phyloP scores from a whole-genome alignment of 257 asterid genomes.

The Solanum microdontum region DNA sequence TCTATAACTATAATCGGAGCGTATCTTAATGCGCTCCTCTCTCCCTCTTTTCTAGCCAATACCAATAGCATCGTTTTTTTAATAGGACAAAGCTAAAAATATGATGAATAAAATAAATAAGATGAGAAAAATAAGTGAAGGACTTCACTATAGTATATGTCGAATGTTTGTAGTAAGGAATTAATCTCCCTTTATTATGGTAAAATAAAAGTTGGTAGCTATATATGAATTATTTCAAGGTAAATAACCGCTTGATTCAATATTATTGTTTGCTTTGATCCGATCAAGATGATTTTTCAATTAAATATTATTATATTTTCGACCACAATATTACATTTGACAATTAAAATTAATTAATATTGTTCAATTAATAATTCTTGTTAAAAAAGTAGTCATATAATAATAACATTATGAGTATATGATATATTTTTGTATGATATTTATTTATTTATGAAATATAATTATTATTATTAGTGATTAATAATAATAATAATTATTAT shows the following conservation, averaged over 20 bases:
- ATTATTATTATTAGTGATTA: background rate
- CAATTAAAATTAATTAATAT: background rate
- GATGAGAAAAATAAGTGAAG: background rate
- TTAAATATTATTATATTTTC: background rate
- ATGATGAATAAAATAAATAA: no score
- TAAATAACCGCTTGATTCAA: rapidly evolving
- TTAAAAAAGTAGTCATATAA: background rate
- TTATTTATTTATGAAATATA: background rate
- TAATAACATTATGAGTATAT: no score
- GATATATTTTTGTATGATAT: background rate
- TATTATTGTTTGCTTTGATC: background rate
- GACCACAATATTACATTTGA: background rate
- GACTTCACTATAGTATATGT: background rate
- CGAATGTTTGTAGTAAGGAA: background rate
- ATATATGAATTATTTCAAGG: background rate
- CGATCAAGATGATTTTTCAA: background rate
- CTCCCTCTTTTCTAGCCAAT: background rate
- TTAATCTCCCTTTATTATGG: background rate
- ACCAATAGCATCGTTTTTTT: background rate
- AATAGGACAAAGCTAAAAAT: no score
- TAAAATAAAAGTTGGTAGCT: background rate
- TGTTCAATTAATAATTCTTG: background rate
- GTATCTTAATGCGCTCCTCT: background rate
- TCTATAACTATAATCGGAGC: background rate
- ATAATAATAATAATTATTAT: no score